Evolutionary conservation across 768 basidiomycete species (phyloP), one percentile per base, ranked within the genome.

Genomic region (Clitopilus passeckerianus): DNA sequence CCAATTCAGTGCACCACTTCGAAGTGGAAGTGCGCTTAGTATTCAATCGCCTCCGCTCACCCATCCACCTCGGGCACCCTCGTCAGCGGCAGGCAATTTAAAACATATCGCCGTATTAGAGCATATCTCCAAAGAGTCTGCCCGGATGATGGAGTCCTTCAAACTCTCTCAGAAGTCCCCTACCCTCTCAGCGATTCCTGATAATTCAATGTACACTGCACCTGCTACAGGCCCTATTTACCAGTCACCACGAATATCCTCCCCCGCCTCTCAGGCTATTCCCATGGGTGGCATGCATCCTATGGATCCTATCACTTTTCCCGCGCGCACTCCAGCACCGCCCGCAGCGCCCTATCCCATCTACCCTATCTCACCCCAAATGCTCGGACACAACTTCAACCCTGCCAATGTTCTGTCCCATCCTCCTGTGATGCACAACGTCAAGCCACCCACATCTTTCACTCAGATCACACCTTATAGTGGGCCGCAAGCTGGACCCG

Each of bases 81-180:
- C 84, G 7, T 73, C 80, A 4, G 84, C 85, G 33, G 80, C 85
- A 14, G 88, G 85, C 67, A 82, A 80, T 59, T 70, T 90, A 70
- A 85, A 85, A 70, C 90, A 86, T 63, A 76, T 88, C 23, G 89
- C 89, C 1, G 75, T 91, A 60, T 74, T 90, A 10, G 89, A 91
- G 68, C 76, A 82, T 14, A 84, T 91, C 34, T 88, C 85, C 0
- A 84, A 86, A 65, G 89, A 92, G 68, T 89, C 90, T 5, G 86
- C 85, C 6, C 78, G 80, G 60, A 79, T 86, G 77, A 79, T 23
- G 78, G 46, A 50, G 46, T 50, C 46, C 12, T 50, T 50, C 12
- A 50, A 50, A n/a, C 16, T 9, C 22, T 50, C 46, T 18, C 46
- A 50, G 20, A 50, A 50, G 9, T 22, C 22, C 3, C 18, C 46